Conservation (phyloP, 805 yeast species). For the Wickerhamomyces pijperi region DNA sequence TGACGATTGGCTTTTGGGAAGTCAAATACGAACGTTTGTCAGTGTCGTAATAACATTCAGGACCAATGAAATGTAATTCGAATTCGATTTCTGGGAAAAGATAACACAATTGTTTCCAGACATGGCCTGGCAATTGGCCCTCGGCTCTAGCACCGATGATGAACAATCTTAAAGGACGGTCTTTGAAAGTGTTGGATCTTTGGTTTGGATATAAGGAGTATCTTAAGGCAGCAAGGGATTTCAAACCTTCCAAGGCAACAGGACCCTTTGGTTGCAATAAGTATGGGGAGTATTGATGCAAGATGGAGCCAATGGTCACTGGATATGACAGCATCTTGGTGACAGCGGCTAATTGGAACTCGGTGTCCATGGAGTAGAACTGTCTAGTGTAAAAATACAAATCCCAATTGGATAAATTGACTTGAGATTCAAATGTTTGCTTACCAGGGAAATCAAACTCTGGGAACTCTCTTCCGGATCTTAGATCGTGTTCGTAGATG, state of each 20-base stretch:
- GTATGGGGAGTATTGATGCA: conserved; percentile 84
- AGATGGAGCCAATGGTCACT: conserved; percentile 69
- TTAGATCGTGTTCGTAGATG: conserved; percentile 85
- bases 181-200: conserved; percentile 51
- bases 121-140: conserved; percentile 85
- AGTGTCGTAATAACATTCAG: conserved; percentile 76
- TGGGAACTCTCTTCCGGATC: conserved; percentile 90
- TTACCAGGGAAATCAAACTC: conserved; percentile 87
- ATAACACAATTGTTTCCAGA: conserved; percentile 88
- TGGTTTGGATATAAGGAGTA: conserved; percentile 73
- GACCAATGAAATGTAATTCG: conserved; percentile 89
- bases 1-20: conserved; percentile 54
- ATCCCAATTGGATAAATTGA: conserved; percentile 85
- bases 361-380: conserved; percentile 93
- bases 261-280: conserved; percentile 76
- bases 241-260: conserved; percentile 81
- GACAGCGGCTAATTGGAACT: conserved; percentile 88
- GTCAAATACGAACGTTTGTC: conserved; percentile 50
- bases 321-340: conserved; percentile 94
- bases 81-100: conserved; percentile 74
- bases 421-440: conserved; percentile 62
- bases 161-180: conserved; percentile 83
- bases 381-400: conserved; percentile 85
- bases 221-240: conserved; percentile 84
- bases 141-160: conserved; percentile 89